Percentiles rank a stretch among this genome's conserved stretches.
Evolutionary conservation across 2,329 filamentous ascomycete species (phyloP).

Genomic region (Fusarium sp.): DNA sequence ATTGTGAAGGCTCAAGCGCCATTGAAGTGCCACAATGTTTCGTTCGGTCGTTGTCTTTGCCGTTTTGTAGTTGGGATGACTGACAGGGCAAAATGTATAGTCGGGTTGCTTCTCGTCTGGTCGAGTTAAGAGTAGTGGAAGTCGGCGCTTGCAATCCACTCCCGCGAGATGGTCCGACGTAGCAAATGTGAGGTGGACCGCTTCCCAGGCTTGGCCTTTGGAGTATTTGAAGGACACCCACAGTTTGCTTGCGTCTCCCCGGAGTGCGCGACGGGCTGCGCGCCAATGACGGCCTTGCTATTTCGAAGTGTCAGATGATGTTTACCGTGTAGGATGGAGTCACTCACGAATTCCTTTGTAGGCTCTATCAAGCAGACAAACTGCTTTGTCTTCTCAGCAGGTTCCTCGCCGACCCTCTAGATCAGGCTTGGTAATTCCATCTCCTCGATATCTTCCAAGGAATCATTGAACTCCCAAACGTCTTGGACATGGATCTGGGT

Average conservation of each 20-base stretch:
- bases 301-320: neutral
- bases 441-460: accelerated
- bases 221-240: accelerated
- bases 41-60: accelerated
- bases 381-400: accelerated
- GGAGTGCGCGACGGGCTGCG: neutral
- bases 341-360: neutral
- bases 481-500: slow-evolving; percentile 16
- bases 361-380: slow-evolving; percentile 1
- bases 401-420: neutral
- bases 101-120: neutral
- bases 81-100: neutral
- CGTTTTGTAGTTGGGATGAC: neutral
- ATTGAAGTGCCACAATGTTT: accelerated
- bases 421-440: neutral
- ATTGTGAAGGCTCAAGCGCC: accelerated
- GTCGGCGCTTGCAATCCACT: neutral
- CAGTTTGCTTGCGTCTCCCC: neutral
- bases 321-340: accelerated
- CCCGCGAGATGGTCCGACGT: neutral
- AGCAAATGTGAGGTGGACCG: neutral
- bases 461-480: neutral
- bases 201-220: neutral
- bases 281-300: neutral
- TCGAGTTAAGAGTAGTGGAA: neutral